Base-by-base conservation (phyloP, 768 basidiomycete species). In the Boletus vinaceobasis region DNA sequence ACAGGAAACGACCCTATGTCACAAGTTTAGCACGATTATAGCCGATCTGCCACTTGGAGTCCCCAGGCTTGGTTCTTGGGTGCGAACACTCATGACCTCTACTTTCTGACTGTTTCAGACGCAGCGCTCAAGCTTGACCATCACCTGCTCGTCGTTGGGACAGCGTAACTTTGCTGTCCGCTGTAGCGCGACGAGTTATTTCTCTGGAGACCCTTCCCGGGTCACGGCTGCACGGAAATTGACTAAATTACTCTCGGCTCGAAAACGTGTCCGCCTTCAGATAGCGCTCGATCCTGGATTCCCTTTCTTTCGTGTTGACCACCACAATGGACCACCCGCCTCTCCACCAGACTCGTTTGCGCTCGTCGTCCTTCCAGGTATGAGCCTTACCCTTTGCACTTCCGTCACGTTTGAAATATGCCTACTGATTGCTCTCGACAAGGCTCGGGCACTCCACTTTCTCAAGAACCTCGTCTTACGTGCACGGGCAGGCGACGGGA, bases 401-500 rank as follows among this genome's bases (percentile, higher is more conserved):
- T 13, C 42, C 50, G 53, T 52, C 52, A 2, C 19, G 43, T 60
- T 72, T 51, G 4, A 48, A 65, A 65, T 44, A 4, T 15, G 46
- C 42, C 60, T 23, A 27, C 50, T 45, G 21, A 48, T 43, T 31
- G 10, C 49, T 27, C 17, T 50, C 46, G 52, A 13, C 21, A 52
- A 67, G 67, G 57, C 58, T 54, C 75, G 74, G 48, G 74, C 52
- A 68, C 65, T 70, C 66, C 71, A 65, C 60, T 80, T 66, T 50
- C 71, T 61, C 68, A 79, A 60, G 72, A 76, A 60, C 63, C 73
- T 63, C 44, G 66, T 68, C 26, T 31, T 58, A 6, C 74, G 70
- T 52, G 68, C 69, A 33, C 72, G 77, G 33, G 60, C 69, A 38
- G 60, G 65, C 42, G 59, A 45, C 7, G 68, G 63, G 43, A 72